Evolutionary conservation across 2,329 filamentous ascomycete genomes (phyloP).

Genomic region (Arthrobotrys iridis): DNA sequence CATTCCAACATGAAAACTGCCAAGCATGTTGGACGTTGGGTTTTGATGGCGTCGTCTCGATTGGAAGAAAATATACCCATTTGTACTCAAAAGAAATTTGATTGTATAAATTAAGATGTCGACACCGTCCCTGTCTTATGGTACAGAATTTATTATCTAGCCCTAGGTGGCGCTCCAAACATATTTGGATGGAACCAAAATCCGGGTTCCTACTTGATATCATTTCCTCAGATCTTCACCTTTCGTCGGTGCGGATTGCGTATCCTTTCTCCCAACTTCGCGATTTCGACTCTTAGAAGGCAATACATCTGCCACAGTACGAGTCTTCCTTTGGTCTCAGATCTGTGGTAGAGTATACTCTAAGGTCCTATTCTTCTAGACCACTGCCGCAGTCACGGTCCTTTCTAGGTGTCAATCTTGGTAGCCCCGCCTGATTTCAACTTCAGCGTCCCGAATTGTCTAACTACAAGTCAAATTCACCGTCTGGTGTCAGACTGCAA

Average conservation of each 20-base stretch:
- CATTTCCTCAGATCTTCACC: neutral
- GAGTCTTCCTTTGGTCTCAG: neutral
- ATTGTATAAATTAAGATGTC: too few relatives aligned
- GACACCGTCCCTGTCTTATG: neutral
- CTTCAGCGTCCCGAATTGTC: too few relatives aligned
- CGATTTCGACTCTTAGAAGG: too few relatives aligned
- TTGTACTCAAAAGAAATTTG: neutral
- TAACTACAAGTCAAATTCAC: too few relatives aligned
- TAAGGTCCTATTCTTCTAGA: neutral
- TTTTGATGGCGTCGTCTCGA: neutral
- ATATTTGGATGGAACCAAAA: neutral
- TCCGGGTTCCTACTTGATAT: neutral
- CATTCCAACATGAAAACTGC: neutral
- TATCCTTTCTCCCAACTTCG: neutral
- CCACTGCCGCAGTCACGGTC: neutral
- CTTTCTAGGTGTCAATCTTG: neutral
- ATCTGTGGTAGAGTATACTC: neutral
- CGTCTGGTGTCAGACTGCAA: too few relatives aligned
- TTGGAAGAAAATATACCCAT: slow-evolving; percentile 13
- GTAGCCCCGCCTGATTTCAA: neutral
- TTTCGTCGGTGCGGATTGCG: neutral
- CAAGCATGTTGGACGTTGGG: neutral
- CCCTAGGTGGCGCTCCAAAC: neutral
- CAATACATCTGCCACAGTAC: too few relatives aligned
- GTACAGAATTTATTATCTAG: neutral